Evolutionary conservation across 2,329 filamentous ascomycete genomes (phyloP), one percentile per base, ranked within the genome.

Genomic region (Aureobasidium sp.): DNA sequence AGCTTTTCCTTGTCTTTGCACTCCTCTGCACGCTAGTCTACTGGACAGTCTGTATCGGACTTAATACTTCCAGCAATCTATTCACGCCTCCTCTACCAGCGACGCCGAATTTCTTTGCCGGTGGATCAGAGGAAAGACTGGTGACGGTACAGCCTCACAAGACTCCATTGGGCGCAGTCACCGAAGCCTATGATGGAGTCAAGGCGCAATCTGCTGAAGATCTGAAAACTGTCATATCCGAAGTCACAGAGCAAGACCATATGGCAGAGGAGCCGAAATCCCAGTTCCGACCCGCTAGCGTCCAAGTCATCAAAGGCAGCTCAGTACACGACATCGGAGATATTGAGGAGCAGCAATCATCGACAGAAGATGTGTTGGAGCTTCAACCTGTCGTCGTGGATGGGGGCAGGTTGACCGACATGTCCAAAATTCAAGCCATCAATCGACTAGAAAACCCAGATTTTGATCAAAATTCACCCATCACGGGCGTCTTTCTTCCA

Each of bases 381-480:
- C 20, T 45, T 2, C 58, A 61, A 33, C 18, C 40, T 16, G 54
- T 58, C 4, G 54, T 58, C 18, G 54, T 23, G 3, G 54, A 58
- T 42, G 54, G 38, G 9, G 54, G 50, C 3, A 63, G 43, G 33
- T 25, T 53, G 13, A 29, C 45, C 16, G 43, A 36, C 10, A n/a
- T 42, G 1, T 47, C 27, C 5, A 38, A 36, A 13, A 42, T 36
- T 42, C 43, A 33, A 25, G 33, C n/a, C 9, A 5, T 29, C 23
- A 8, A 66, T 79, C 73, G 61, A 73, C 65, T 51, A 10, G 50
- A 18, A 2, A 25, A 25, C 25, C 16, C 45, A 8, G 5, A 4
- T 15, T 5, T 16, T 18, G 4, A 27, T 36, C 29, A 3, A 13
- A 31, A 23, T n/a, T 4, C 29, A 36, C 3, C 29, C 33, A n/a